Base-by-base conservation (phyloP, 1,139 yeast species). In the Nakaseomyces uthaithaninus region DNA sequence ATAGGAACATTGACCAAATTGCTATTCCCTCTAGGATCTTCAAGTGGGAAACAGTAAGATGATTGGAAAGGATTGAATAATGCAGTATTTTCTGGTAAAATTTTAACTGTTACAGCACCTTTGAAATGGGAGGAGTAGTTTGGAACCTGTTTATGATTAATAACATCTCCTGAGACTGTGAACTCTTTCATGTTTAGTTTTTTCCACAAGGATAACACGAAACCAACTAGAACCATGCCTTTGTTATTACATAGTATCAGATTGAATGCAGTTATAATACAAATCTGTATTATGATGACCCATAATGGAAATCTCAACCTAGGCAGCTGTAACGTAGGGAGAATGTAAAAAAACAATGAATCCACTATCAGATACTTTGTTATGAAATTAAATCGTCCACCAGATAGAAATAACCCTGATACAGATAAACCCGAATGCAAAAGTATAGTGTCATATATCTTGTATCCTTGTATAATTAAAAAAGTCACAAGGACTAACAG, bases 31-130 rank as follows among this genome's bases (percentile, higher is more conserved):
- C 51, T 50, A n/a, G 53, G 49, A 10, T 57, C 57, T 8, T 63
- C 62, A 36, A 63, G 48, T 37, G 76, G 76, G 36, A 86, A 58
- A 60, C 97, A 89, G 44, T 70, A 71, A 11, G 75, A 71, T 30
- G 72, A 74, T 36, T 71, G 74, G 49, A 78, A 75, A 1, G 96
- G 96, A 49, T 89, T 86, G 55, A 93, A 67, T 51, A 71, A 68
- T 2, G 94, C 95, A 0, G 94, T 80, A 33, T 94, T 83, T 57
- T 91, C 97, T 0, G 98, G 98, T 33, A 93, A 66, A 50, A 84
- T 84, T 52, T 89, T 83, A 49, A 91, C 81, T 2, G 91, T 83
- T 54, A 84, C 83, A 42, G 76, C 77, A 38, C 97, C 98, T 51
- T 76, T 80, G 55, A 91, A 82, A 57, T 87, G 94, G 2, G 80